These are phyloP conservation scores for Pulchroboletus neoregius DNA, from an alignment of 1,284 basidiomycete genomes.

Conservation along the genomic window DNA sequence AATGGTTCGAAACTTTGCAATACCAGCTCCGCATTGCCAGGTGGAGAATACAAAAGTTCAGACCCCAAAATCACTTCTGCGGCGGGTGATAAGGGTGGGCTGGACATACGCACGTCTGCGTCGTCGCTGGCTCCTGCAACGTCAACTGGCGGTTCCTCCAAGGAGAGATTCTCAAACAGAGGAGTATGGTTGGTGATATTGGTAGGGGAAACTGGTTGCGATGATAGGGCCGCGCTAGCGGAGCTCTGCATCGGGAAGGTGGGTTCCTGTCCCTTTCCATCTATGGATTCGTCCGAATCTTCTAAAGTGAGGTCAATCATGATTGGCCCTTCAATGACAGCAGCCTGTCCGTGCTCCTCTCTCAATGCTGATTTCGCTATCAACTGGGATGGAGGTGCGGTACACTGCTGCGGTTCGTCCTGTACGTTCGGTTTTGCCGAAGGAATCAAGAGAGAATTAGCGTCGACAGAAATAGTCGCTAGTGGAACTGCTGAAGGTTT, in stretches of 20 bases:
- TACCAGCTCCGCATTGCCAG: constrained; percentile 2
- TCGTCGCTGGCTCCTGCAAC: constrained; percentile 1
- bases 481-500: background rate
- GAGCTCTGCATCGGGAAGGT: constrained; percentile 9
- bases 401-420: constrained; percentile 3
- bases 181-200: constrained; percentile 19
- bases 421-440: background rate
- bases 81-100: constrained; percentile 8
- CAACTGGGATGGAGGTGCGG: background rate
- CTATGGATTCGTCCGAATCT: constrained; percentile 23
- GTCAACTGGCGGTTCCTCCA: constrained; percentile 19
- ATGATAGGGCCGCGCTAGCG: constrained; percentile 2
- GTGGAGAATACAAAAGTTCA: constrained; percentile 8
- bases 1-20: constrained; percentile 7
- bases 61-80: constrained; percentile 13
- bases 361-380: background rate
- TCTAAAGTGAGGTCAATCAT: constrained; percentile 31
- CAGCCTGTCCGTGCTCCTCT: constrained; percentile 2
- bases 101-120: constrained; percentile 25
- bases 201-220: constrained; percentile 9
- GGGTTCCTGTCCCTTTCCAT: constrained; percentile 10
- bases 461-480: background rate
- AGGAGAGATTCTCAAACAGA: constrained; percentile 21
- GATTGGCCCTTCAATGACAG: constrained; percentile 18
- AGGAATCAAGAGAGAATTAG: background rate